Conservation (phyloP, 2,329 filamentous ascomycete species). For the Alternaria incomplexa region DNA sequence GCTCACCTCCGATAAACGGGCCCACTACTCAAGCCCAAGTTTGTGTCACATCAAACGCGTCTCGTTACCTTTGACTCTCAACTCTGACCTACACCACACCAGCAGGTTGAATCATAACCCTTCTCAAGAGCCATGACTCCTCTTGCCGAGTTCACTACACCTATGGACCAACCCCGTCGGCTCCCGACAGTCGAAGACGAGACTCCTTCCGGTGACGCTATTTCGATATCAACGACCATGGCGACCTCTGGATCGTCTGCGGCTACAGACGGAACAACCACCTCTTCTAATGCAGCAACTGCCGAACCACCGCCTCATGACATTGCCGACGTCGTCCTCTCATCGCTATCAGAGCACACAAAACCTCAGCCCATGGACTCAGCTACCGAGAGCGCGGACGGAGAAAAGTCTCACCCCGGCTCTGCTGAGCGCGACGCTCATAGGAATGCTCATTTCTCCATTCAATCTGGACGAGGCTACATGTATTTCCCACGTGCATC, state of each 20-base stretch:
- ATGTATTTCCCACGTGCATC: background rate
- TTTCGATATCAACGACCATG: background rate
- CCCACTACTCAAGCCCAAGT: background rate
- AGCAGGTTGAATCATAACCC: fast-evolving
- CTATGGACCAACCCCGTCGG: fast-evolving
- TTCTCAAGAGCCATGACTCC: background rate
- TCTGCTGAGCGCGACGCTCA: background rate
- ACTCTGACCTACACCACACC: background rate
- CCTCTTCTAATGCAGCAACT: background rate
- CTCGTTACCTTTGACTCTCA: background rate
- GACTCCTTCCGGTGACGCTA: background rate
- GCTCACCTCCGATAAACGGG: background rate
- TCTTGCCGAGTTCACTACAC: background rate
- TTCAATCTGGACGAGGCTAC: background rate
- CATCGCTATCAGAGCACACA: background rate
- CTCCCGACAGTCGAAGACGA: background rate
- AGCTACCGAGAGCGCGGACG: background rate
- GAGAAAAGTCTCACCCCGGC: background rate
- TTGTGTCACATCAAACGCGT: background rate
- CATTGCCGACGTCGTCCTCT: background rate
- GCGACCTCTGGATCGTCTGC: background rate
- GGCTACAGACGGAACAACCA: background rate
- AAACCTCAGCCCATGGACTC: background rate
- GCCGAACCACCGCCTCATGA: background rate
- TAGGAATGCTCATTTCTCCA: background rate